Evolutionary conservation across 345 rosid species (phyloP), one percentile per base, ranked within the genome.

Genomic region (Camelina laxa): DNA sequence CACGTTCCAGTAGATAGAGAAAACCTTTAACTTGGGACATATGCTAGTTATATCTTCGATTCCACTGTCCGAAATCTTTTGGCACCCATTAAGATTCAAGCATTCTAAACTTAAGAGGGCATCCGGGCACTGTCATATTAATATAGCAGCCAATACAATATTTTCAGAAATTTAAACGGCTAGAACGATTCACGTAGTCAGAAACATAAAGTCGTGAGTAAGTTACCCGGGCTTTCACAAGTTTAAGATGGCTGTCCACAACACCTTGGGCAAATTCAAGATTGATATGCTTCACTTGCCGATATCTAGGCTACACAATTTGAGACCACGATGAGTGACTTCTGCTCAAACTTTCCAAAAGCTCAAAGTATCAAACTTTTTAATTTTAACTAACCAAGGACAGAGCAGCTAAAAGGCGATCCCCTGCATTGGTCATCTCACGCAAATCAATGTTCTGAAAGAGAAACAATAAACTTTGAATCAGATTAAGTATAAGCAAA

Each of bases 1-100:
- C 59, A 91, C 95, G 59, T 94, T 94, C 97, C 97, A 94, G 80
- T 94, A 94, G 35, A 91, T 82, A 72, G 97, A 91, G 35, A 94
- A 82, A 58, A 82, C 79, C 85, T 89, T 94, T 50, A 94, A 79
- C 45, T 80, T 86, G 1, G 89, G 87, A 76, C 91, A 88, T 67
- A 75, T 54, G 74, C 87, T 80, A 65, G 89, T 78, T 79, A 94
- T 72, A 55, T 85, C 86, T 77, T 87, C 93, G 48, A 91, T 80
- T 72, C 96, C 98, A 13, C 69, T 83, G 86, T 94, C 98, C 4
- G 96, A 87, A 60, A 91, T 87, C 89, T 94, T 94, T 80, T 91
- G 98, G 85, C 98, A 94, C 39, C 88, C 96, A 72, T 94, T 94
- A 74, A 94, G 82, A 75, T 94, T 94, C 75, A 94, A 83, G 60